Evolutionary conservation across 169 alveolate genomes (phyloP).

Genomic region (Plasmodium vinckei): DNA sequence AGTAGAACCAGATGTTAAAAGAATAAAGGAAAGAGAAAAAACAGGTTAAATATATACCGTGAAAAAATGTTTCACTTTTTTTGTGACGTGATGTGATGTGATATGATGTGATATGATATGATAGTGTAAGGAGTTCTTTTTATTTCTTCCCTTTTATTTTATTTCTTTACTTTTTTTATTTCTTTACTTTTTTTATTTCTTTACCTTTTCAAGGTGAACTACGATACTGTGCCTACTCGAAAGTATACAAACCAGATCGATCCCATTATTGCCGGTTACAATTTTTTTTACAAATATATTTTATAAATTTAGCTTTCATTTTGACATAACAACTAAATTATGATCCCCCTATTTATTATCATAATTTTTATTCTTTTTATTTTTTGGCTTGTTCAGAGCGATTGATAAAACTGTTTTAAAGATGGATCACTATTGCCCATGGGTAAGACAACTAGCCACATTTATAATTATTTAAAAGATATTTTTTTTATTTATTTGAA

Average conservation of each 20-base stretch:
- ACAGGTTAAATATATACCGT: constrained; percentile 1
- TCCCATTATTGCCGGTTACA: constrained; percentile 88
- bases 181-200: too few species aligned
- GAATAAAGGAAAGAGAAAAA: constrained; percentile 52
- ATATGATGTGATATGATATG: background rate
- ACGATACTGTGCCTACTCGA: constrained; percentile 76
- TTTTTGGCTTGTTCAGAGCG: constrained; percentile 19
- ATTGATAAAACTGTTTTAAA: constrained; percentile 87
- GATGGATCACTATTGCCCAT: constrained; percentile 95
- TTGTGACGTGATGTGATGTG: background rate
- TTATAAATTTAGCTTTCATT: background rate
- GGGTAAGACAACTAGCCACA: constrained; percentile 78
- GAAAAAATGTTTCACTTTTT: background rate
- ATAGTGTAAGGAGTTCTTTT: background rate
- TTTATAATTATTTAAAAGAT: too few species aligned
- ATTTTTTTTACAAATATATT: background rate
- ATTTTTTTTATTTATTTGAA: too few species aligned
- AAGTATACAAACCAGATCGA: constrained; percentile 89
- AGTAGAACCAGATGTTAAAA: constrained; percentile 37
- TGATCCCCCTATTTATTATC: background rate
- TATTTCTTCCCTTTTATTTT: background rate
- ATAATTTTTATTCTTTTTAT: background rate
- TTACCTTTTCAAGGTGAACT: constrained; percentile 54
- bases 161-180: too few species aligned
- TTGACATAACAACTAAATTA: background rate